Conservation (phyloP, 176 grass and related monocot genomes). For the Puccinellia tenuiflora region DNA sequence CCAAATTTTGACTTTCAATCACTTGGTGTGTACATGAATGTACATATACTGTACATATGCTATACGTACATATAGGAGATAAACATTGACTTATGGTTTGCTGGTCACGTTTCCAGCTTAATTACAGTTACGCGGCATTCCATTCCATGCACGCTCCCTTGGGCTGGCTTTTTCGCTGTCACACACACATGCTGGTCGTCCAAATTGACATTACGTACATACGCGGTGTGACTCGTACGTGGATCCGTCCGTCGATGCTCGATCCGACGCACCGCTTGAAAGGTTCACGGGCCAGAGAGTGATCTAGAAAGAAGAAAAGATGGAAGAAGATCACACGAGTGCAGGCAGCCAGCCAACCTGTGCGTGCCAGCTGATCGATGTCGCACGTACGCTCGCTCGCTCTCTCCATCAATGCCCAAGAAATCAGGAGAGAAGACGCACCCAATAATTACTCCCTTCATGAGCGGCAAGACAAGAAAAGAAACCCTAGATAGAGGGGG, state of each 20-base stretch:
- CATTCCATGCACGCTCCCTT: not conserved
- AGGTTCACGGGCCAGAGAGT: not conserved
- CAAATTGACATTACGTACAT: not conserved
- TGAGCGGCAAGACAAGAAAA: slow-evolving; percentile 13
- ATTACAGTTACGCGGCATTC: not conserved
- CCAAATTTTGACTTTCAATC: too few relatives aligned
- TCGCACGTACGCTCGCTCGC: not conserved
- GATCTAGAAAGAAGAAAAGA: not conserved
- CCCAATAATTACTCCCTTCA: slow-evolving; percentile 48
- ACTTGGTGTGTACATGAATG: not conserved
- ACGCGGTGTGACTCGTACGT: not conserved
- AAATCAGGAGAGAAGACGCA: slow-evolving; percentile 41
- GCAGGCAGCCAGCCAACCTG: not conserved
- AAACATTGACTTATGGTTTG: not conserved
- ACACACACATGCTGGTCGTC: not conserved
- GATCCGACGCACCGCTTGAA: slow-evolving; percentile 4
- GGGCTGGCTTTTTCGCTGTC: not conserved
- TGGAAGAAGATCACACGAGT: not conserved
- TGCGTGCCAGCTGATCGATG: not conserved
- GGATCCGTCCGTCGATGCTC: not conserved
- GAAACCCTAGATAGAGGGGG: not conserved
- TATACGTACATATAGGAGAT: not conserved
- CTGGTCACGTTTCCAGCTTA: not conserved
- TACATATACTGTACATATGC: not conserved
- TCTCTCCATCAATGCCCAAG: slow-evolving; percentile 47